phyloP scores from a whole-genome alignment of 148 eudicot species.

The Nyssa sinensis region DNA sequence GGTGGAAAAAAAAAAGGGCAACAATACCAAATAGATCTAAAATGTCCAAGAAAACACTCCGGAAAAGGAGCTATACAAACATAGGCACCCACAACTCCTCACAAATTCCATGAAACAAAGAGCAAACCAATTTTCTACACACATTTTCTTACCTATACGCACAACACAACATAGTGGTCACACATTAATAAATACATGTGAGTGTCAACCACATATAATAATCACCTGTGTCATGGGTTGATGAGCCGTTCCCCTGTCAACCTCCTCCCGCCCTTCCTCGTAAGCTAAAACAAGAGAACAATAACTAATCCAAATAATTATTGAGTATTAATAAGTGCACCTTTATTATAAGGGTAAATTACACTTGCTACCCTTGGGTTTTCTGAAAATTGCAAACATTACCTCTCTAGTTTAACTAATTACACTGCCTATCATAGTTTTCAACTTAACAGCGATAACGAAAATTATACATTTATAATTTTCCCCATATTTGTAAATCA shows the following conservation, averaged over 20 bases:
- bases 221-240: constrained; percentile 75
- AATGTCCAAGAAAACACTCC: neutral
- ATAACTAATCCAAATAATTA: neutral
- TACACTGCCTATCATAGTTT: no score
- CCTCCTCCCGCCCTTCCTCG: constrained; percentile 78
- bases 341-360: no score
- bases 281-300: constrained; percentile 51
- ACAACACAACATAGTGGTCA: no score
- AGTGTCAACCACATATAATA: constrained; percentile 15
- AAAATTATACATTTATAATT: no score
- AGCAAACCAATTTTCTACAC: no score
- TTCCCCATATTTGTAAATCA: no score
- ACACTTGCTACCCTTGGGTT: no score
- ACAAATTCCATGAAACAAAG: neutral
- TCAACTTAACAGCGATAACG: no score
- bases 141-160: no score
- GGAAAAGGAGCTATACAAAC: neutral
- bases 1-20: neutral
- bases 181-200: no score
- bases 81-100: neutral
- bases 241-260: constrained; percentile 57
- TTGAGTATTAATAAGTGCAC: neutral
- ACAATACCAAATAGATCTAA: neutral
- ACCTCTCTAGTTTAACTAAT: no score
- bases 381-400: no score